phyloP scores from a whole-genome alignment of 257 asterid species.

The Oldenlandia corymbosa region DNA sequence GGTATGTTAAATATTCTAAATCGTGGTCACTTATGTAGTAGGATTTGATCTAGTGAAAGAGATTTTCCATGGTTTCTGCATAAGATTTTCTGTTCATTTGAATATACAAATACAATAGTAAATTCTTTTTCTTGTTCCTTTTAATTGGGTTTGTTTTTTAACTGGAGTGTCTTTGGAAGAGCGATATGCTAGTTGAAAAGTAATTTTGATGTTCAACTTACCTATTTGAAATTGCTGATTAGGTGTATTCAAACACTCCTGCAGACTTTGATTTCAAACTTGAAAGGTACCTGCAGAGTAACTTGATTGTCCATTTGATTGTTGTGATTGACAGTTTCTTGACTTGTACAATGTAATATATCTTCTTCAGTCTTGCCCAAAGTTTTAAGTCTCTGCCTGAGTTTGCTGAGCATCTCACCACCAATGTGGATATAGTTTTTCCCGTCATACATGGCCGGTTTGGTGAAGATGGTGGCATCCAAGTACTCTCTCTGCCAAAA shows the following conservation, averaged over 20 bases:
- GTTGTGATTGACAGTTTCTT: background rate
- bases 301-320: background rate
- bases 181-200: background rate
- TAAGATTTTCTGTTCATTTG: too few species aligned
- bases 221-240: slow-evolving; percentile 14
- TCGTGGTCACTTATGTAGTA: background rate
- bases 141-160: too few species aligned
- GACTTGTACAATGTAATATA: slow-evolving; percentile 6
- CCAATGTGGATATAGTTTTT: slow-evolving; percentile 74
- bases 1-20: too few species aligned
- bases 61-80: too few species aligned
- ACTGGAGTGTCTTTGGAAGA: background rate
- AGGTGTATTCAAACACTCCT: slow-evolving; percentile 82
- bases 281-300: slow-evolving; percentile 45
- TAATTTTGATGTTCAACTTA: background rate
- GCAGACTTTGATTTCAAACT: slow-evolving; percentile 89
- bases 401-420: slow-evolving; percentile 60
- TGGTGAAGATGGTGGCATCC: slow-evolving; percentile 96
- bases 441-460: slow-evolving; percentile 94
- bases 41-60: background rate
- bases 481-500: slow-evolving; percentile 29
- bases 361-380: slow-evolving; percentile 78
- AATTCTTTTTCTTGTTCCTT: background rate
- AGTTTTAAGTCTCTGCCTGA: slow-evolving; percentile 62
- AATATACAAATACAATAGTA: too few species aligned